phyloP scores from a whole-genome alignment of 1,139 yeast species.

The Ogataea hybrid region DNA sequence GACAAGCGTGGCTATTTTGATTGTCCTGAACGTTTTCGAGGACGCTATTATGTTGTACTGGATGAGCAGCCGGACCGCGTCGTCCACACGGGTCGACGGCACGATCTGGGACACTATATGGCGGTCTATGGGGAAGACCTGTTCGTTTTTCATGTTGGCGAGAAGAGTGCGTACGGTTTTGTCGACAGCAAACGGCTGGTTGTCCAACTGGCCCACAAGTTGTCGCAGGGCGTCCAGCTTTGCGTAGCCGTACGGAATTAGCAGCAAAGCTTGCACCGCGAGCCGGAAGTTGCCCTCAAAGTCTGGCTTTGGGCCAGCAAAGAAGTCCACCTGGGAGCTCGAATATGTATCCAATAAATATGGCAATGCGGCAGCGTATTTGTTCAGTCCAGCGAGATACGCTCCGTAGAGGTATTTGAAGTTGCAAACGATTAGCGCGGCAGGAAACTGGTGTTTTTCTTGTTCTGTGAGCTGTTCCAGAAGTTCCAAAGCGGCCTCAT shows the following conservation, averaged over 20 bases:
- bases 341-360: background rate
- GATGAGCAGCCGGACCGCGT: conserved; percentile 7
- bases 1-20: conserved; percentile 12
- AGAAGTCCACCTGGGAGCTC: background rate
- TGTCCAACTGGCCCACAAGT: background rate
- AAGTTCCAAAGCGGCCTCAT: background rate
- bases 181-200: background rate
- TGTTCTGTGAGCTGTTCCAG: background rate
- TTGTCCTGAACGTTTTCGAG: conserved; percentile 17
- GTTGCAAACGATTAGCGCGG: background rate
- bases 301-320: background rate
- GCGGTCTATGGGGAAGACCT: conserved; percentile 2
- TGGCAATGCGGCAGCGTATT: background rate
- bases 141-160: conserved; percentile 1
- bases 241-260: conserved; percentile 8
- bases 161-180: background rate
- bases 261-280: conserved; percentile 5
- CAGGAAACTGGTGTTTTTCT: background rate
- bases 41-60: conserved; percentile 20
- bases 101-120: background rate
- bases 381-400: background rate
- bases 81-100: background rate
- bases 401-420: conserved; percentile 1
- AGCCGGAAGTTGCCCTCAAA: conserved; percentile 1
- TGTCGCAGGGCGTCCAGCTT: conserved; percentile 5